A percentile compares a stretch with the other conserved stretches of the same genome.
These are phyloP conservation scores for Jaltomata sinuosa DNA, from an alignment of 257 asterid species.

Conservation along the genomic window DNA sequence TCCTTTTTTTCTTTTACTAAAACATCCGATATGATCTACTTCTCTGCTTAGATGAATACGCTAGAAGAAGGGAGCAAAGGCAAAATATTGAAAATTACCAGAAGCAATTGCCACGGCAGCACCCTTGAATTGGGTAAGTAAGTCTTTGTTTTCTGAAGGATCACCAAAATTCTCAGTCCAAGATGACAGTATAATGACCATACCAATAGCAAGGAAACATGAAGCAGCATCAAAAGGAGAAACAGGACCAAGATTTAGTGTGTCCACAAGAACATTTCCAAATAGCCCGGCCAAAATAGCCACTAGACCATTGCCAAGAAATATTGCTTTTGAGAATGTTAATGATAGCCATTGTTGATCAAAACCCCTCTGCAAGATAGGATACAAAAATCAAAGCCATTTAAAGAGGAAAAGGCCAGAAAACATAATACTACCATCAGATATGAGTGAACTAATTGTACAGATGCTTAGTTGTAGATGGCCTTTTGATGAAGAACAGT, in stretches of 20 bases:
- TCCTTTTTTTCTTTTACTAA: not conserved
- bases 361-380: constrained; percentile 65
- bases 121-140: constrained; percentile 77
- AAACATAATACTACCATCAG: not conserved
- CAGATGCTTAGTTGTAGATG: not conserved
- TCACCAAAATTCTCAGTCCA: constrained; percentile 95
- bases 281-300: constrained; percentile 84
- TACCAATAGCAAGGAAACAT: constrained; percentile 72
- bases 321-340: constrained; percentile 94
- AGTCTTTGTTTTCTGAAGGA: constrained; percentile 80
- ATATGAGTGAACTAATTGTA: not conserved
- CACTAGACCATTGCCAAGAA: constrained; percentile 94
- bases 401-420: not conserved
- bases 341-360: constrained; percentile 93
- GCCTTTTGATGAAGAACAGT: not conserved
- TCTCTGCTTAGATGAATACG: not conserved
- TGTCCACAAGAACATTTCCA: constrained; percentile 79
- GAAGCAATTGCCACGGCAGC: constrained; percentile 93
- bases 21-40: not conserved
- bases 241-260: constrained; percentile 81
- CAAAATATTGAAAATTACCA: constrained; percentile 27
- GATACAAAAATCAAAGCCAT: not conserved
- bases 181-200: constrained; percentile 75
- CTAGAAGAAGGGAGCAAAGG: not conserved
- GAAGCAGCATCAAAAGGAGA: constrained; percentile 97